Percentiles rank a stretch among this genome's conserved stretches.
Conservation (phyloP, 768 basidiomycete species). For the Rhizopogon rudus region DNA sequence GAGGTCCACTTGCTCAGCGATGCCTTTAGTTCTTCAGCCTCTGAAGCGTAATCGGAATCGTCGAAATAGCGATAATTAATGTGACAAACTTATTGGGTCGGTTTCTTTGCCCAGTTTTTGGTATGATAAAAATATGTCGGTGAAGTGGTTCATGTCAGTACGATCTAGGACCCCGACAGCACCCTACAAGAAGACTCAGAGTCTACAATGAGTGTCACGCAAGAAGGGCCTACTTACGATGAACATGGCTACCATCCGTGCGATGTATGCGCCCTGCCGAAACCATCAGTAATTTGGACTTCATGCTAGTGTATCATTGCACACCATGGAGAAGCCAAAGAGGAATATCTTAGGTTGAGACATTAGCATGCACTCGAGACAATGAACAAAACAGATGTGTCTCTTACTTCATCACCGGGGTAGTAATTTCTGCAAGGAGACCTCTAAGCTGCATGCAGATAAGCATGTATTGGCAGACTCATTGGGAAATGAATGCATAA, state of each 20-base stretch:
- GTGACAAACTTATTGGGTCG: conserved; percentile 37
- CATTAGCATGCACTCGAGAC: no score
- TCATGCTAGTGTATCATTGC: no score
- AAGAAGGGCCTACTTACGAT: conserved; percentile 37
- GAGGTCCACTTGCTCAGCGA: conserved; percentile 29
- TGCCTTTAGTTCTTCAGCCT: conserved; percentile 33
- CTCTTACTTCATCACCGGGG: no score
- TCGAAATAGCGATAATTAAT: not conserved
- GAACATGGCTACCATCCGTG: conserved; percentile 46
- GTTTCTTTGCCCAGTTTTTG: conserved; percentile 56
- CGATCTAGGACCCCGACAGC: conserved; percentile 69
- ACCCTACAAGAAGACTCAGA: conserved; percentile 35
- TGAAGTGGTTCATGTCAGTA: conserved; percentile 6
- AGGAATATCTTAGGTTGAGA: no score
- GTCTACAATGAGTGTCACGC: not conserved
- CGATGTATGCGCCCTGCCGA: conserved; percentile 39
- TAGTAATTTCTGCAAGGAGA: no score
- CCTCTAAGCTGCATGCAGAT: no score
- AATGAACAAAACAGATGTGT: no score
- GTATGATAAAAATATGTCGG: conserved; percentile 60
- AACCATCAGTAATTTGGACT: no score
- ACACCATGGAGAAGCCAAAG: no score
- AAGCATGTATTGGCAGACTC: no score
- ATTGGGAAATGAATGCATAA: no score
- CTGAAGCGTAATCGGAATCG: conserved; percentile 15